Evolutionary conservation across 257 asterid species (phyloP), one percentile per base, ranked within the genome.

Genomic region (Voacanga thouarsii): DNA sequence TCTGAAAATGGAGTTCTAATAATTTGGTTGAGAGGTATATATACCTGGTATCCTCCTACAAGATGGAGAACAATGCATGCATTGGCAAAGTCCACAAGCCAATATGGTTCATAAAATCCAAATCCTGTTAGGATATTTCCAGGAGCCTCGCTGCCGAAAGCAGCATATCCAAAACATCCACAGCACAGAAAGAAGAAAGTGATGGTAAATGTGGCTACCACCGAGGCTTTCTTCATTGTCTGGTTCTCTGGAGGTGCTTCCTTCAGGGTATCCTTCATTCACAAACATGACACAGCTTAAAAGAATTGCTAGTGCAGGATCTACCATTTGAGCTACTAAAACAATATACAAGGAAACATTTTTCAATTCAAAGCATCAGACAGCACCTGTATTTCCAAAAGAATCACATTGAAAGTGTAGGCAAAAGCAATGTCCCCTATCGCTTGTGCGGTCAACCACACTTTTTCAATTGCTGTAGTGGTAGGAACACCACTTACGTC

Each of bases 371-470:
- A 43, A 26, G 71, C 23, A 47, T 75, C 19, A 24, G 71, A 18
- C 16, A 10, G 72, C 71, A 90, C 97, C 93, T 86, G 89, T 80
- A 92, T 89, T 84, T 92, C 96, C 59, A 90, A 86, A 76, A 89
- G 88, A 76, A 92, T 57, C 61, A 92, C 64, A 30, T 90, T 82
- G 71, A 87, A 92, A 12, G 96, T 94, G 82, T 89, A 91, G 51
- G 96, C 91, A 79, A 92, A 92, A 79, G 92, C 94, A 59, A 92
- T 83, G 86, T 91, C 90, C 47, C 95, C 96, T 49, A 92, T 77
- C n/a, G 95, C 96, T 83, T 92, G 96, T 76, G 92, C 81, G 78
- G 88, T 71, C 53, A 85, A 72, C 90, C 92, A 89, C 14, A 86
- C 77, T 85, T 89, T 92, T 37, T 81, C 63, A 63, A 85, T 86